These are phyloP conservation scores for Metschnikowia lachancei DNA, from an alignment of 805 yeast species.

Conservation along the genomic window DNA sequence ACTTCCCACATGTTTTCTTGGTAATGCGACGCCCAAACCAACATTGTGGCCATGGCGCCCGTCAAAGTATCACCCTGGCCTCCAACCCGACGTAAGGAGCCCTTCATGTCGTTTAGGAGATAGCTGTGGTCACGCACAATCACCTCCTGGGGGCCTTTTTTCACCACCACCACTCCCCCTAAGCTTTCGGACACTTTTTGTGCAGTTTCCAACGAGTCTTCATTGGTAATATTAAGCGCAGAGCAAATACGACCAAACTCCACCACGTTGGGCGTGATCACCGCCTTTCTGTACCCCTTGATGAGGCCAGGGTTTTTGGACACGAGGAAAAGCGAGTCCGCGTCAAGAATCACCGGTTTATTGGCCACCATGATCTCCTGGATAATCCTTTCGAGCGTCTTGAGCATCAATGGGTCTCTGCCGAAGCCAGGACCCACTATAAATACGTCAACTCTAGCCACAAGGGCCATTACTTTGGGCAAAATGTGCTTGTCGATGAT, in stretches of 20 bases:
- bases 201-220: constrained; percentile 31
- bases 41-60: constrained; percentile 78
- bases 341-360: constrained; percentile 81
- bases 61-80: constrained; percentile 96
- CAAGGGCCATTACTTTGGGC: constrained; percentile 52
- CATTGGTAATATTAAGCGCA: constrained; percentile 39
- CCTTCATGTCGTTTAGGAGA: constrained; percentile 47
- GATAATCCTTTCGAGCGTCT: constrained; percentile 56
- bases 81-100: constrained; percentile 81
- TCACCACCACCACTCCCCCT: constrained; percentile 60
- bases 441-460: constrained; percentile 70
- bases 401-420: constrained; percentile 66
- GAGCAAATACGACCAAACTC: constrained; percentile 72
- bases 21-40: constrained; percentile 76
- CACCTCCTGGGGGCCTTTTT: constrained; percentile 69
- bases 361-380: constrained; percentile 52
- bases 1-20: constrained; percentile 55
- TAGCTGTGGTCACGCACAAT: constrained; percentile 50
- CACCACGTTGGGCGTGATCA: constrained; percentile 85
- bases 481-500: constrained; percentile 46
- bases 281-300: constrained; percentile 54
- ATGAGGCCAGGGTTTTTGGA: constrained; percentile 55
- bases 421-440: constrained; percentile 96
- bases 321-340: constrained; percentile 78
- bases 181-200: constrained; percentile 46